phyloP scores from a whole-genome alignment of 345 rosid species.

The Moricandia moricandioides region DNA sequence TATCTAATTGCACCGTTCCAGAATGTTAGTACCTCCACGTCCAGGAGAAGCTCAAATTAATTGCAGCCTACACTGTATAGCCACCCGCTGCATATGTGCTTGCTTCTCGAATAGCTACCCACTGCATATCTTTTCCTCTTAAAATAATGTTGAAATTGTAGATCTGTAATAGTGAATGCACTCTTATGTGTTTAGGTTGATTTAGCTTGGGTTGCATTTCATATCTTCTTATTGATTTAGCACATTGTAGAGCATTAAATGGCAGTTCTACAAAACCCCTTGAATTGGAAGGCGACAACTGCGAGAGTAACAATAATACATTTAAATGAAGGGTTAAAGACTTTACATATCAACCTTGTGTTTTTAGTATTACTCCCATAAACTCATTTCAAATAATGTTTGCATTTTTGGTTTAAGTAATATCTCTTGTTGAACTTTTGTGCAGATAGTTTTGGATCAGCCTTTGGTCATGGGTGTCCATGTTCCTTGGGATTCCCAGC shows the following conservation, averaged over 20 bases:
- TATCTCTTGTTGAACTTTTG: slow-evolving; percentile 28
- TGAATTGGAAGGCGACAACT: slow-evolving; percentile 2
- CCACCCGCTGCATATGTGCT: background rate
- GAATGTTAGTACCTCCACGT: slow-evolving; percentile 11
- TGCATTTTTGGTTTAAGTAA: slow-evolving; percentile 14
- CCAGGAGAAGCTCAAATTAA: slow-evolving; percentile 8
- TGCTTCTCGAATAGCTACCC: background rate
- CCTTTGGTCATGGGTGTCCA: slow-evolving; percentile 94
- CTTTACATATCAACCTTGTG: background rate
- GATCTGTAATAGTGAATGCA: slow-evolving; percentile 8
- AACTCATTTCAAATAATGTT: slow-evolving; percentile 4
- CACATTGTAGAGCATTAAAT: slow-evolving; percentile 15
- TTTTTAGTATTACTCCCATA: background rate
- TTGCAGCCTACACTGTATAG: slow-evolving; percentile 9
- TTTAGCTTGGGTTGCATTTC: slow-evolving; percentile 20
- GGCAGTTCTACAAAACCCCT: slow-evolving; percentile 2
- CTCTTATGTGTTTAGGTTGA: background rate
- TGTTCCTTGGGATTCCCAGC: slow-evolving; percentile 89
- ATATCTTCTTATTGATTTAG: slow-evolving; percentile 1
- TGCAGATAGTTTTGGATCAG: slow-evolving; percentile 94
- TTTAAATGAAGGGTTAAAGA: slow-evolving; percentile 16
- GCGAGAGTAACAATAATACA: slow-evolving; percentile 10
- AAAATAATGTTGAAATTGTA: slow-evolving; percentile 5
- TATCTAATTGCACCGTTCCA: slow-evolving; percentile 23
- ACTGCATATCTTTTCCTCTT: background rate